Evolutionary conservation across 495 filamentous ascomycete species (phyloP).

Genomic region (Barbatosphaeria neglecta): DNA sequence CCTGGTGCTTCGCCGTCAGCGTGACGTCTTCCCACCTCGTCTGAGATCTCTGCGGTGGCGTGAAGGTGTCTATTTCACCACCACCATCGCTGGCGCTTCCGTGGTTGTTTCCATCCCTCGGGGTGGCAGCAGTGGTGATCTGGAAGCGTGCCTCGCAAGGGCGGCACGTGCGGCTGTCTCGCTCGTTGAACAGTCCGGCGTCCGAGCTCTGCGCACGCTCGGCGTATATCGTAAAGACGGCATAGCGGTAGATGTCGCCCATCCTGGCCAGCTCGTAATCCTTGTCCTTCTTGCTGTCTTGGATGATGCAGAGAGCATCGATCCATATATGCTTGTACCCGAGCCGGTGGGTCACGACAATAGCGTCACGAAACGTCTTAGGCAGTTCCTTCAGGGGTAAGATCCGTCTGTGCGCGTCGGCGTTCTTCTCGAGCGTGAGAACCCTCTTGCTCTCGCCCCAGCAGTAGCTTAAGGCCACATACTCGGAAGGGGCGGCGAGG

Average conservation of each 20-base stretch:
- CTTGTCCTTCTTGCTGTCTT: conserved; percentile 5
- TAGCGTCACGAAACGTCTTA: conserved; percentile 11
- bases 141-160: not conserved
- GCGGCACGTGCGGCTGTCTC: not conserved
- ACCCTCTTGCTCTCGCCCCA: conserved; percentile 7
- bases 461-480: conserved; percentile 11
- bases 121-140: not conserved
- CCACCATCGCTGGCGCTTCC: too few species aligned
- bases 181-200: conserved; percentile 3
- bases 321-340: conserved; percentile 24
- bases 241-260: conserved; percentile 10
- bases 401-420: not conserved
- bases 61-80: too few species aligned
- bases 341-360: conserved; percentile 9
- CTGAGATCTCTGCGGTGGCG: too few species aligned
- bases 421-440: conserved; percentile 1
- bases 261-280: conserved; percentile 5
- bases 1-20: not conserved
- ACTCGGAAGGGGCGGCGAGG: not conserved
- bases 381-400: conserved; percentile 6
- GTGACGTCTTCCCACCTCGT: not conserved
- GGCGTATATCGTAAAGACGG: conserved; percentile 6
- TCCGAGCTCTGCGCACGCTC: conserved; percentile 3
- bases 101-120: too few species aligned
- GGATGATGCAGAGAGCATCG: conserved; percentile 20